Evolutionary conservation across 345 rosid species (phyloP).

Genomic region (Rubroshorea leprosula): DNA sequence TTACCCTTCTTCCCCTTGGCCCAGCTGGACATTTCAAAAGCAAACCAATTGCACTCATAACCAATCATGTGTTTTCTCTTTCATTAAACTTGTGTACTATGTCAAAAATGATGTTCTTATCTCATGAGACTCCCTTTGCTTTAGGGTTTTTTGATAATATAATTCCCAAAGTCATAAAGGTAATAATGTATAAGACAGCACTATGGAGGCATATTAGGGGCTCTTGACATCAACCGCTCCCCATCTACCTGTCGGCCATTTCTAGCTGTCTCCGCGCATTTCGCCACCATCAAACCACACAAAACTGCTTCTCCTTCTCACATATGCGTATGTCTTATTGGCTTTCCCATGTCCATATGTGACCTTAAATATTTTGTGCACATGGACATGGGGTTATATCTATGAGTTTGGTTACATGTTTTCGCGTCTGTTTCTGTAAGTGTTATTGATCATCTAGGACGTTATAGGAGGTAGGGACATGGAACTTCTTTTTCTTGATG

Average conservation of each 20-base stretch:
- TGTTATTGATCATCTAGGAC: neutral
- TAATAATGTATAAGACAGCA: slow-evolving; percentile 9
- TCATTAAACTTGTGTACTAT: slow-evolving; percentile 12
- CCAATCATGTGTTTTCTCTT: no score
- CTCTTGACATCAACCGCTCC: neutral
- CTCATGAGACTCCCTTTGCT: neutral
- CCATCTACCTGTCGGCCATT: slow-evolving; percentile 34
- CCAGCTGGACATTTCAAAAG: slow-evolving; percentile 9
- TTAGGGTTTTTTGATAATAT: slow-evolving; percentile 10
- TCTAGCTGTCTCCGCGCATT: slow-evolving; percentile 13
- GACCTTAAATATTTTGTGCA: neutral
- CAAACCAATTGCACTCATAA: slow-evolving; percentile 19
- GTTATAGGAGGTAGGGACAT: neutral
- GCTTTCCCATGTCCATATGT: slow-evolving; percentile 1
- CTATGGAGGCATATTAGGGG: slow-evolving; percentile 15
- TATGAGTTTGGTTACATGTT: no score
- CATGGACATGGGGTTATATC: no score
- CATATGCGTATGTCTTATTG: neutral
- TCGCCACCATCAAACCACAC: neutral
- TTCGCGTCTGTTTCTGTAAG: slow-evolving; percentile 4
- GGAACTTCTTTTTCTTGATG: no score
- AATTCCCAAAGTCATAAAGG: slow-evolving; percentile 15
- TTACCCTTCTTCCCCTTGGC: slow-evolving; percentile 8
- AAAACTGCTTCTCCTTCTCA: slow-evolving; percentile 4
- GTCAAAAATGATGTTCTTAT: slow-evolving; percentile 10